Conservation (phyloP, 176 grass and related monocot species). For the Hordeum marinum region DNA sequence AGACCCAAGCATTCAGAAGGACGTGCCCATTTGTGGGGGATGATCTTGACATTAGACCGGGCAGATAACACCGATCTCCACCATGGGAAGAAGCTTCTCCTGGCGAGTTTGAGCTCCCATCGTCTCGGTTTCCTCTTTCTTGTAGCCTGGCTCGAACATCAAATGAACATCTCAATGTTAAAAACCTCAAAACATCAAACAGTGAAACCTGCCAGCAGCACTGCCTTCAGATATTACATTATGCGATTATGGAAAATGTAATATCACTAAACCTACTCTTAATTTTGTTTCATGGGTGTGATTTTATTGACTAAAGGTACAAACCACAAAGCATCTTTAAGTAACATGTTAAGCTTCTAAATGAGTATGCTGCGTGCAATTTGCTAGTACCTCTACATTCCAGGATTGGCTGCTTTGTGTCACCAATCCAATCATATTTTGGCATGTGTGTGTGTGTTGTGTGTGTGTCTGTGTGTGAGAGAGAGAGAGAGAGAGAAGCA, state of each 20-base stretch:
- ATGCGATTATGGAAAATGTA: not conserved
- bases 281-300: not conserved
- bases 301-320: not conserved
- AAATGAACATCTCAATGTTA: not conserved
- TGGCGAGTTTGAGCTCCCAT: not conserved
- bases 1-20: not conserved
- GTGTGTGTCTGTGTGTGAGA: too few relatives aligned
- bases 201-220: not conserved
- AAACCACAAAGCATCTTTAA: not conserved
- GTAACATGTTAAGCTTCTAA: not conserved
- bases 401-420: too few relatives aligned
- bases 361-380: not conserved
- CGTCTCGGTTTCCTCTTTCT: not conserved
- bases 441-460: too few relatives aligned
- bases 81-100: not conserved
- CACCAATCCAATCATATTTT: too few relatives aligned
- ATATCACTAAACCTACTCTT: not conserved
- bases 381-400: too few relatives aligned
- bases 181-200: not conserved
- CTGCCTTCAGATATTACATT: not conserved
- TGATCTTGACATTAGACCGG: not conserved
- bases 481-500: too few relatives aligned
- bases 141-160: not conserved
- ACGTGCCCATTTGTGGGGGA: not conserved
- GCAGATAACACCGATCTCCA: slow-evolving; percentile 2